Evolutionary conservation across 2,329 filamentous ascomycete genomes (phyloP), one percentile per base, ranked within the genome.

Genomic region (Coniochaeta prunicola): DNA sequence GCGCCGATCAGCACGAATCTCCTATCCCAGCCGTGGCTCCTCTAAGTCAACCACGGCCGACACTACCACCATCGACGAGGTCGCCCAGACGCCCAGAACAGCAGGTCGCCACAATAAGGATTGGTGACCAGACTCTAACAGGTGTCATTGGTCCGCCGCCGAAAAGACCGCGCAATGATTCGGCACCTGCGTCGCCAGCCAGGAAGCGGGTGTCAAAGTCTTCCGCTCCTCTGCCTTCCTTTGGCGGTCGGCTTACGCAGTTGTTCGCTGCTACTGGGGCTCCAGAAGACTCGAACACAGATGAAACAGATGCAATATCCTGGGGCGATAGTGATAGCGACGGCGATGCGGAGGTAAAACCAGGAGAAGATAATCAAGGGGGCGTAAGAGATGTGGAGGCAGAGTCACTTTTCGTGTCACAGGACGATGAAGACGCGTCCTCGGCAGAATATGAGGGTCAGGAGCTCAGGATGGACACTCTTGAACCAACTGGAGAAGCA

Each of bases 71-170:
- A 6, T 54, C 61, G 1, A n/a, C 63, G 6, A 63, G 64, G 7
- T 63, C 65, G 24, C 79, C 81, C 1, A 88, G 84, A 67, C 80
- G 88, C 34, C 74, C 80, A 1, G 80, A 82, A 1, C 74, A 80
- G 30, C 86, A 90, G 65, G 75, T 87, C 57, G 89, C 89, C 21
- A 90, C 88, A 1, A 89, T 93, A 54, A 92, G 88, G 0, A 84
- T 93, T 58, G 90, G 89, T 1, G 79, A 86, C 61, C 81, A 80
- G 53, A 90, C 86, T 0, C 79, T 85, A 5, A 87, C 83, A 0
- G 86, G 85, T 21, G 79, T 85, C 33, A 80, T 91, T 63, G 87
- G 88, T 1, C 81, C 77, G 56, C 76, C 81, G 83, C 62, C 78
- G 61, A 53, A 30, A 56, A 72, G 19, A 33, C 40, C 21, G 48